These are phyloP conservation scores for Millerozyma acaciae DNA, from an alignment of 805 yeast species.

Conservation along the genomic window DNA sequence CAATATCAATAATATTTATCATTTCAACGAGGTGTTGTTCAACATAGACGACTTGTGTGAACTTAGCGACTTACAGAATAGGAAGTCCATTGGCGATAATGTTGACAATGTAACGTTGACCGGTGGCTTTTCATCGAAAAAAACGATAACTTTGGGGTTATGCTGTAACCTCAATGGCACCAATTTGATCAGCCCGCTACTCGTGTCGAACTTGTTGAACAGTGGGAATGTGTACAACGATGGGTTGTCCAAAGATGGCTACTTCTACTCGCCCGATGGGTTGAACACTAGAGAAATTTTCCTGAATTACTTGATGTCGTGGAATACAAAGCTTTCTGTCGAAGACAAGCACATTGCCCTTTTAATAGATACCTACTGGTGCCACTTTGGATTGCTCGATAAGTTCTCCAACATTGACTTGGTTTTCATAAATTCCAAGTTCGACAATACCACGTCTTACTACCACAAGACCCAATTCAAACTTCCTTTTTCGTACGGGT, in stretches of 20 bases:
- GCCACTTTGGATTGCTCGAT: constrained; percentile 9
- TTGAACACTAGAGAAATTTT: constrained; percentile 15
- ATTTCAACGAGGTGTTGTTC: constrained; percentile 20
- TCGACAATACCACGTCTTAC: constrained; percentile 12
- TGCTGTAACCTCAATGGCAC: constrained; percentile 19
- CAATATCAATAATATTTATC: constrained; percentile 15
- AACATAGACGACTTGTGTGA: constrained; percentile 10
- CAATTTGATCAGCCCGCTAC: constrained; percentile 19
- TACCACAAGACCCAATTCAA: constrained; percentile 7
- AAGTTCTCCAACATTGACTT: constrained; percentile 14
- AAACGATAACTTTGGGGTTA: constrained; percentile 16
- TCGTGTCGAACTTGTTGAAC: constrained; percentile 14
- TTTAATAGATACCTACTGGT: constrained; percentile 14
- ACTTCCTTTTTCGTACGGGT: constrained; percentile 15
- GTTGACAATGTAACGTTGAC: constrained; percentile 5
- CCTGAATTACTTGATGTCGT: constrained; percentile 12
- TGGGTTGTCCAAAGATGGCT: constrained; percentile 5
- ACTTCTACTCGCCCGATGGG: constrained; percentile 17
- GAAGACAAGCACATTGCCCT: constrained; percentile 13
- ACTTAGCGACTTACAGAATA: constrained; percentile 6
- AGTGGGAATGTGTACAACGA: constrained; percentile 2
- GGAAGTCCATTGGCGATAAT: constrained; percentile 2
- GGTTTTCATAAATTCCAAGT: constrained; percentile 10
- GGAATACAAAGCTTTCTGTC: constrained; percentile 12
- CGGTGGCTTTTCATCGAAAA: constrained; percentile 6